Conservation (phyloP, 441 rosid species). For the Populus hybrid region DNA sequence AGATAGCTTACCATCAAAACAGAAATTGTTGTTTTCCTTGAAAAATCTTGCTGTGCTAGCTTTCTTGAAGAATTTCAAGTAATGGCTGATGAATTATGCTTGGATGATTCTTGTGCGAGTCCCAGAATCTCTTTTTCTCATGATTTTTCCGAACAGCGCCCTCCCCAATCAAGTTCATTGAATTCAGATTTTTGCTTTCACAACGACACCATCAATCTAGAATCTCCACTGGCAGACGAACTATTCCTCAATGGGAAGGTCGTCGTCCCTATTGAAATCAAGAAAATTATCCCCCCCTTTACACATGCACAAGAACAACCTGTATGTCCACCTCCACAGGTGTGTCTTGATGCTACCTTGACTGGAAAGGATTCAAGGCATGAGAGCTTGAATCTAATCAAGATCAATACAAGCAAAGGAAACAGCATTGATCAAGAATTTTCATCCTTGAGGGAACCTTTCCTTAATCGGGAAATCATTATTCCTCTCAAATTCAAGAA, state of each 20-base stretch:
- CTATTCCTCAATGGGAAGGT: neutral
- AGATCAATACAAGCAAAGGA: too few species aligned
- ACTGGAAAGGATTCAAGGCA: too few species aligned
- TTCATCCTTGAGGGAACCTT: too few species aligned
- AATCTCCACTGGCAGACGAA: neutral
- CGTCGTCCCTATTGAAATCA: neutral
- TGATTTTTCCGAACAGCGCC: neutral
- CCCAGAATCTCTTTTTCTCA: neutral
- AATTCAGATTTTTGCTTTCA: neutral
- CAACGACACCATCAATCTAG: neutral
- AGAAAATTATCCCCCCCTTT: neutral
- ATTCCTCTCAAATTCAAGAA: too few species aligned
- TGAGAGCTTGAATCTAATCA: too few species aligned
- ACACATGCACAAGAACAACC: too few species aligned
- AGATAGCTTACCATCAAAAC: neutral
- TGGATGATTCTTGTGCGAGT: neutral
- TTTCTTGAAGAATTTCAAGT: too few species aligned
- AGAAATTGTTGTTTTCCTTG: neutral
- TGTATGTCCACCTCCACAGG: too few species aligned
- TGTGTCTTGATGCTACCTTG: too few species aligned
- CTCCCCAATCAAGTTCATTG: neutral
- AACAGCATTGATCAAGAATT: too few species aligned
- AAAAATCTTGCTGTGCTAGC: neutral
- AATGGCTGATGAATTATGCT: neutral
- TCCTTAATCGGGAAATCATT: too few species aligned